Percentiles rank a stretch among this genome's conserved stretches.
Evolutionary conservation across 2,329 filamentous ascomycete species (phyloP).

Genomic region (Alternaria postmessia): DNA sequence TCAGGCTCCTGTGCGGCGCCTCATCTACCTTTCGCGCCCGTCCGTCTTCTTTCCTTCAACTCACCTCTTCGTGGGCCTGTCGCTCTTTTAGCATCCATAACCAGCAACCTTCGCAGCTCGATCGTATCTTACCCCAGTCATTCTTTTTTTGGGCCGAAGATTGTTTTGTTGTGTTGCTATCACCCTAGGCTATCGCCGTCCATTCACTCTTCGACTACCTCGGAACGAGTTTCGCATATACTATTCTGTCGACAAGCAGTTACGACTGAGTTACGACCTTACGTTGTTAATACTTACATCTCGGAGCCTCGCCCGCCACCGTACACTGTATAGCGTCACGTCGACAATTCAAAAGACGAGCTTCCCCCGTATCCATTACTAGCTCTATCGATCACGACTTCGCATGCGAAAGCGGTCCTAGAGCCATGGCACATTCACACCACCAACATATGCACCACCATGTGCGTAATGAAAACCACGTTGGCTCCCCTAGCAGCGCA

Average conservation of each 20-base stretch:
- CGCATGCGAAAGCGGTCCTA: constrained; percentile 31
- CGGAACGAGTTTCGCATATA: constrained; percentile 17
- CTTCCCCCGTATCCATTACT: constrained; percentile 29
- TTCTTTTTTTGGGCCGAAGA: constrained; percentile 46
- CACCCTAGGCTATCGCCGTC: constrained; percentile 16
- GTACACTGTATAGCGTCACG: constrained; percentile 4
- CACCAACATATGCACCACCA: constrained; percentile 45
- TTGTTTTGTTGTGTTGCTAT: constrained; percentile 26
- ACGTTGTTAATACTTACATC: constrained; percentile 46
- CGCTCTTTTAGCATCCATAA: constrained; percentile 40
- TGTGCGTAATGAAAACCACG: constrained; percentile 30
- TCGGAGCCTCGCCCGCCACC: constrained; percentile 11
- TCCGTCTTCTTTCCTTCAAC: constrained; percentile 40
- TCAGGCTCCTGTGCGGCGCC: constrained; percentile 34
- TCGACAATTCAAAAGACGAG: constrained; percentile 15
- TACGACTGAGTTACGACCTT: constrained; percentile 46
- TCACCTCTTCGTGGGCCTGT: constrained; percentile 43
- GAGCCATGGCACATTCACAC: constrained; percentile 42
- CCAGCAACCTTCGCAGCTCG: constrained; percentile 31
- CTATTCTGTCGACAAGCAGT: constrained; percentile 19
- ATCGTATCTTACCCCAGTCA: constrained; percentile 50
- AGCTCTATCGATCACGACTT: constrained; percentile 19
- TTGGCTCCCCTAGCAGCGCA: constrained; percentile 26
- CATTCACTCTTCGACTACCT: constrained; percentile 26
- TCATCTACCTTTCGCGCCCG: constrained; percentile 47